Evolutionary conservation across 75 land plant species (phyloP), one percentile per base, ranked within the genome.

Genomic region (Azolla pinnata): DNA sequence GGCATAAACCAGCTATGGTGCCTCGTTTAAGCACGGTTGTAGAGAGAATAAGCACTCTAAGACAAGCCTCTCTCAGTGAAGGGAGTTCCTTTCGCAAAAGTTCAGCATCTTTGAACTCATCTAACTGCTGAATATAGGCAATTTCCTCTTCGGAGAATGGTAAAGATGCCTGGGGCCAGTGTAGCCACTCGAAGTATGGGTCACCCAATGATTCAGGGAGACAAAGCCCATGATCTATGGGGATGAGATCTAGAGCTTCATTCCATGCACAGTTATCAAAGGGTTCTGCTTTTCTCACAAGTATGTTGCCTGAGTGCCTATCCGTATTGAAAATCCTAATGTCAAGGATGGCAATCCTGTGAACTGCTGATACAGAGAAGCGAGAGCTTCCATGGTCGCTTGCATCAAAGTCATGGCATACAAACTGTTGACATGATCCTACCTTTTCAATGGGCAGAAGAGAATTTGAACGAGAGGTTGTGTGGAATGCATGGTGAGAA

Each of bases 171-270:
- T 86, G 90, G 17, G 87, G 83, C 90, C 90, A 86, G 48, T 83
- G 86, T 26, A 80, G 73, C 90, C 90, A 86, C 69, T 86, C 90
- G 52, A 86, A 86, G 62, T 86, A 86, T 9, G 90, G 87, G 53
- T 83, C 90, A 31, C 83, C 90, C 1, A 86, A 72, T 48, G 61
- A 45, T 67, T 86, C 87, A 21, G 90, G 90, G 14, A 86, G 56
- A 70, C 90, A 86, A 20, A 86, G 71, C 0, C 87, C 90, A 40
- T 86, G 90, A 62, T 86, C 90, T 46, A 86, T 83, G 29, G 90
- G 90, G 18, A 83, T 69, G 38, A 86, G 73, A 65, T 86, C 90
- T 20, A 67, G 30, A 0, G 66, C 45, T 4, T 34, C 65, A 2
- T 56, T 70, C 29, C 1, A 58, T 33, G 21, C 38, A 38, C 53